A percentile compares a stretch with the other conserved stretches of the same genome.
Evolutionary conservation across 129 eudicot species (phyloP).

Genomic region (Escallonia rubra): DNA sequence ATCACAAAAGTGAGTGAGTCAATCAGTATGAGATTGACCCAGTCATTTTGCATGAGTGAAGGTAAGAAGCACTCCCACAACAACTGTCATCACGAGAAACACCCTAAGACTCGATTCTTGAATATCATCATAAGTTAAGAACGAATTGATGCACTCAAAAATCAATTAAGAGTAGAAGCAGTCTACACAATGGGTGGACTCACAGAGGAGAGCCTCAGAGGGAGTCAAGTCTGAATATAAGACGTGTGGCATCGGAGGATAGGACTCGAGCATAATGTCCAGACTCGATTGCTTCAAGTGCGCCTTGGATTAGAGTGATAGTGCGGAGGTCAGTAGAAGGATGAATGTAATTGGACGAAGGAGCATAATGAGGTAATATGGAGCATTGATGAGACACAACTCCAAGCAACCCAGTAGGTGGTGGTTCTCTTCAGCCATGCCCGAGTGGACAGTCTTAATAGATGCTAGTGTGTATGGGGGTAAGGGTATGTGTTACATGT

Average conservation of each 20-base stretch:
- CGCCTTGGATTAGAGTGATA: slow-evolving; percentile 31
- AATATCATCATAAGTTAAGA: slow-evolving; percentile 23
- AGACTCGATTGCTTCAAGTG: slow-evolving; percentile 51
- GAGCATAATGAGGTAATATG: slow-evolving; percentile 14
- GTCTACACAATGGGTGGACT: slow-evolving; percentile 23
- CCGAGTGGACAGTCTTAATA: too few relatives aligned
- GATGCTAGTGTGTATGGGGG: too few relatives aligned
- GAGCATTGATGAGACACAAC: slow-evolving; percentile 71
- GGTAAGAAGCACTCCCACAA: slow-evolving; percentile 60
- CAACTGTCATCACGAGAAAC: slow-evolving; percentile 44
- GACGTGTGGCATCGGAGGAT: slow-evolving; percentile 29
- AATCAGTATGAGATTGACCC: too few relatives aligned
- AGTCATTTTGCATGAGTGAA: slow-evolving; percentile 60
- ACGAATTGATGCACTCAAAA: slow-evolving; percentile 32
- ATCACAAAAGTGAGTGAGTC: background rate
- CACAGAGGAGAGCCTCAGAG: background rate
- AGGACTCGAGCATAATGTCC: slow-evolving; percentile 52
- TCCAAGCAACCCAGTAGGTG: slow-evolving; percentile 27
- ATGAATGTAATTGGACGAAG: slow-evolving; percentile 1
- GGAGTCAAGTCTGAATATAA: slow-evolving; percentile 12
- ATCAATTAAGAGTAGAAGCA: slow-evolving; percentile 40
- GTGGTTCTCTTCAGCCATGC: too few relatives aligned
- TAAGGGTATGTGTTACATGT: too few relatives aligned
- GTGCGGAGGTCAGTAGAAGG: background rate
- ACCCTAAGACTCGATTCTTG: slow-evolving; percentile 17